phyloP scores from a whole-genome alignment of 2,329 filamentous ascomycete species.

The Fusarium decemcellulare region DNA sequence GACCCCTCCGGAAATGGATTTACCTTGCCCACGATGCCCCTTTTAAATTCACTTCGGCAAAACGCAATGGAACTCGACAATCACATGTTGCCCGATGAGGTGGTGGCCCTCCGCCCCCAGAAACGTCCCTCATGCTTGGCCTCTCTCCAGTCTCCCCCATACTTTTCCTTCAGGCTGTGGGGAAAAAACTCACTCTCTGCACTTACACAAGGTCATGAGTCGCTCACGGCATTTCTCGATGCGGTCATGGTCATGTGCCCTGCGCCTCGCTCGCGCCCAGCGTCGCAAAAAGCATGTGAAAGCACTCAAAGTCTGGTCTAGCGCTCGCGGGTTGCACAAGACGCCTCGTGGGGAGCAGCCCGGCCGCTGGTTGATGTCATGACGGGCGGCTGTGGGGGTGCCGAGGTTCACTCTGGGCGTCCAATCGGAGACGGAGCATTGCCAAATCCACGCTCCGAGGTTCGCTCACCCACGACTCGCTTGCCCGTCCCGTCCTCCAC shows the following conservation, averaged over 20 bases:
- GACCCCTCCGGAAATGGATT: constrained; percentile 7
- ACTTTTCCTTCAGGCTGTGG: constrained; percentile 4
- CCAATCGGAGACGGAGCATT: constrained; percentile 45
- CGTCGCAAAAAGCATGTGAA: constrained; percentile 40
- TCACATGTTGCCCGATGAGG: constrained; percentile 42
- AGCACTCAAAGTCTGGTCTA: constrained; percentile 23
- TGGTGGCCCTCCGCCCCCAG: constrained; percentile 12
- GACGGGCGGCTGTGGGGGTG: constrained; percentile 39
- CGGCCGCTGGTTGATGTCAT: constrained; percentile 41
- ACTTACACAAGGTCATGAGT: constrained; percentile 36
- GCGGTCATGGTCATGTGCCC: constrained; percentile 42
- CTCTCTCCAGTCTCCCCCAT: background rate
- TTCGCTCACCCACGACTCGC: constrained; percentile 22
- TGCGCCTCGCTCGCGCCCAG: constrained; percentile 23
- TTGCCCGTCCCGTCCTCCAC: background rate
- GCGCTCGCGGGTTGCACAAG: background rate
- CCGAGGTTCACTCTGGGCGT: constrained; percentile 34
- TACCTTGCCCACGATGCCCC: constrained; percentile 19
- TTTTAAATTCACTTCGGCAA: constrained; percentile 46
- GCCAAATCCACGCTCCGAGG: constrained; percentile 39
- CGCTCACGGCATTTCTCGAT: constrained; percentile 36
- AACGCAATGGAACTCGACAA: constrained; percentile 26
- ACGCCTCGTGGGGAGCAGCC: constrained; percentile 11
- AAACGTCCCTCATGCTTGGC: constrained; percentile 1
- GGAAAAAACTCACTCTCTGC: background rate